Evolutionary conservation across 2,329 filamentous ascomycete genomes (phyloP).

Genomic region (Monosporascus sp.): DNA sequence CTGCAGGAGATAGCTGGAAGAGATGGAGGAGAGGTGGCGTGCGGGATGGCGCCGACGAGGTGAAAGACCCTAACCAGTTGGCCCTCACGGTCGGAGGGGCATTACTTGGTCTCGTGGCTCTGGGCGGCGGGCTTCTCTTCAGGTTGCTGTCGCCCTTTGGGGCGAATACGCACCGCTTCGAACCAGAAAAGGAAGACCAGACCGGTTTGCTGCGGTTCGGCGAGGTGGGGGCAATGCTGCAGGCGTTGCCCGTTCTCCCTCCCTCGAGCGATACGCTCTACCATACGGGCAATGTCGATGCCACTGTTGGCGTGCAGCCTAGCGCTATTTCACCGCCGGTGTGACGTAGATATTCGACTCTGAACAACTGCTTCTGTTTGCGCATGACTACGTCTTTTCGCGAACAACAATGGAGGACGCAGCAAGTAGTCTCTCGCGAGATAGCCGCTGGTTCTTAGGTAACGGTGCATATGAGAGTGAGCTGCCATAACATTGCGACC

Average conservation of each 20-base stretch:
- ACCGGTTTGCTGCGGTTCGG: slow-evolving; percentile 37
- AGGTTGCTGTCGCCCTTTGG: slow-evolving; percentile 40
- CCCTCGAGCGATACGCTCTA: slow-evolving; percentile 9
- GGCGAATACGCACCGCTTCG: slow-evolving; percentile 38
- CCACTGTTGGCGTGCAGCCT: slow-evolving; percentile 6
- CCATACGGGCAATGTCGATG: slow-evolving; percentile 1
- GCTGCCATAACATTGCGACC: too few relatives aligned
- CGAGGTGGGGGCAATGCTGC: slow-evolving; percentile 41
- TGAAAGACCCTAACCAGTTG: slow-evolving; percentile 22
- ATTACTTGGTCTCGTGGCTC: slow-evolving; percentile 23
- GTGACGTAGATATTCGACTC: too few relatives aligned
- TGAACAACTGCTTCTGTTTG: not conserved
- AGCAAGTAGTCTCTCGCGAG: too few relatives aligned
- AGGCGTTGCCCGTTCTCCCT: slow-evolving; percentile 15
- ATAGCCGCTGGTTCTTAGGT: too few relatives aligned
- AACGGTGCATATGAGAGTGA: too few relatives aligned
- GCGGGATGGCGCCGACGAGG: slow-evolving; percentile 16
- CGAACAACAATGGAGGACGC: too few relatives aligned
- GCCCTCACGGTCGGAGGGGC: slow-evolving; percentile 33
- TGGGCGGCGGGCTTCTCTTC: slow-evolving; percentile 36
- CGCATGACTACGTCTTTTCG: not conserved
- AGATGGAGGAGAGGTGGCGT: slow-evolving; percentile 28
- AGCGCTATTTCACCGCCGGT: not conserved
- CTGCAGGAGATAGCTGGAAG: slow-evolving; percentile 29
- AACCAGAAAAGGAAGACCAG: slow-evolving; percentile 19